These are phyloP conservation scores for Pseudocercospora macadamiae DNA, from an alignment of 2,329 filamentous ascomycete genomes.

Conservation along the genomic window DNA sequence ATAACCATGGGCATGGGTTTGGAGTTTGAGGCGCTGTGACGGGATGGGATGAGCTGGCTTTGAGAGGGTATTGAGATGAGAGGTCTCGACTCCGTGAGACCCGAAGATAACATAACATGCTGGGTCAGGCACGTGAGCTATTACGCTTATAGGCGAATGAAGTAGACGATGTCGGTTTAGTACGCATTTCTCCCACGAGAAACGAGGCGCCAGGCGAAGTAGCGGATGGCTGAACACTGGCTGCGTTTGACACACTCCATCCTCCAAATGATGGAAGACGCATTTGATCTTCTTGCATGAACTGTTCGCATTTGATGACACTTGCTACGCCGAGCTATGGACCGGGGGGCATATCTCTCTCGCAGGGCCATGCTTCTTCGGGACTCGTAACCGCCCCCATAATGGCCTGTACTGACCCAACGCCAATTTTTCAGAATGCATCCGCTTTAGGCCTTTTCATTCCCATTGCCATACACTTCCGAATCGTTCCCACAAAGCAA, in stretches of 20 bases:
- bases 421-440: slow-evolving; percentile 30
- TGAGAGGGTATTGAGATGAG: no score
- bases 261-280: no score
- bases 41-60: not conserved
- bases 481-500: slow-evolving; percentile 24
- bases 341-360: slow-evolving; percentile 7
- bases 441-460: slow-evolving; percentile 19
- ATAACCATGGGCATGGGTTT: not conserved
- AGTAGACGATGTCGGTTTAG: not conserved
- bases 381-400: slow-evolving; percentile 28
- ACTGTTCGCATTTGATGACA: slow-evolving; percentile 31
- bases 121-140: not conserved
- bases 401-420: slow-evolving; percentile 27
- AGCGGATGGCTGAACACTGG: no score
- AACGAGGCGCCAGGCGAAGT: no score
- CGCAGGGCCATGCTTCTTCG: slow-evolving; percentile 30
- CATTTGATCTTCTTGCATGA: slow-evolving; percentile 23
- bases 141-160: not conserved
- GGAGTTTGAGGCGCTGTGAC: not conserved
- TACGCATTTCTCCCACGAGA: no score
- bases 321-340: slow-evolving; percentile 31
- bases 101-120: no score
- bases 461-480: slow-evolving; percentile 14
- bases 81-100: no score
- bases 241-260: no score